phyloP scores from a whole-genome alignment of 2,329 filamentous ascomycete genomes.

The Helminthosporium solani region DNA sequence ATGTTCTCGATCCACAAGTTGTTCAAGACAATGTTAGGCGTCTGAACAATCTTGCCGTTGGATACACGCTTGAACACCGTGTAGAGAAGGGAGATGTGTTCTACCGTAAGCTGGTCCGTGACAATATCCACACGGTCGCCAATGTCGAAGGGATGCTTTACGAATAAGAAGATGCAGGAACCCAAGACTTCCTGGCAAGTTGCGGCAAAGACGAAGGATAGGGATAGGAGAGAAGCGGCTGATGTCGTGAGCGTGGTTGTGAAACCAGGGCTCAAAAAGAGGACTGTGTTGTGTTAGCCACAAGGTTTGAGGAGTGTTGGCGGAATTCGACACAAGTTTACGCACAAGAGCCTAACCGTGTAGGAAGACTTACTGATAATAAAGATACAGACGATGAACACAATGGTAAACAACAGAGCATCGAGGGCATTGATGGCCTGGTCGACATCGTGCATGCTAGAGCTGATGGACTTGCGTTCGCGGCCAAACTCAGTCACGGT shows the following conservation, averaged over 20 bases:
- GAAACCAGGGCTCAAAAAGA: constrained; percentile 85
- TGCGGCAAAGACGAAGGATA: constrained; percentile 95
- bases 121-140: constrained; percentile 88
- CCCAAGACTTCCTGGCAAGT: constrained; percentile 95
- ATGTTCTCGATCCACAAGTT: constrained; percentile 95
- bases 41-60: constrained; percentile 75
- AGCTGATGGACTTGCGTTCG: constrained; percentile 82
- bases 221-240: constrained; percentile 84
- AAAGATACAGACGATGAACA: constrained; percentile 77
- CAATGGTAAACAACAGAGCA: constrained; percentile 77
- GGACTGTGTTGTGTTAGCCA: constrained; percentile 54
- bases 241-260: constrained; percentile 83
- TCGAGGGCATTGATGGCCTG: constrained; percentile 92
- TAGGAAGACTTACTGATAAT: constrained; percentile 65
- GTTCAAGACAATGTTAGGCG: constrained; percentile 91
- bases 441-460: constrained; percentile 96
- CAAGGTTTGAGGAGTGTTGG: too few relatives aligned
- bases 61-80: constrained; percentile 85
- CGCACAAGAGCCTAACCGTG: too few relatives aligned
- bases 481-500: constrained; percentile 81
- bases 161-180: constrained; percentile 96
- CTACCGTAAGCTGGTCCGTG: constrained; percentile 71
- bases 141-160: constrained; percentile 97
- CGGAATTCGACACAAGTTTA: too few relatives aligned
- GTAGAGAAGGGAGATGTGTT: constrained; percentile 91